Base-by-base conservation (phyloP, 345 rosid genomes). In the Excoecaria agallocha region DNA sequence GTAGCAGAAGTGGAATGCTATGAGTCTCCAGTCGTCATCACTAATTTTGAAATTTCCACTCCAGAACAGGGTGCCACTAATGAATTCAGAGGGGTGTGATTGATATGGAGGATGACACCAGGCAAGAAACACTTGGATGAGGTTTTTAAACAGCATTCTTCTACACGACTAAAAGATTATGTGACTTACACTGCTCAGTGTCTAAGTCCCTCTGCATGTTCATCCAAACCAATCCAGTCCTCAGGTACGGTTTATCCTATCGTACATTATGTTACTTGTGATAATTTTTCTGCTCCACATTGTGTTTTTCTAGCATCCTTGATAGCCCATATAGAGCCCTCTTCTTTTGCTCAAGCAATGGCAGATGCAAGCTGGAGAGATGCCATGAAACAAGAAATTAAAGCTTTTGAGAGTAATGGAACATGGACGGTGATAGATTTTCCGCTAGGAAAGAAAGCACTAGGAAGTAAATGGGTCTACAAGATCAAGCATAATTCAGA, bases 41-140 rank as follows among this genome's bases (percentile, higher is more conserved):
- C n/a, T n/a, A n/a, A n/a, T n/a, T n/a, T n/a, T n/a, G n/a, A n/a
- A n/a, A n/a, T n/a, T n/a, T n/a, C n/a, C n/a, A n/a, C n/a, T n/a
- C n/a, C n/a, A n/a, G n/a, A n/a, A n/a, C 52, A 9, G 16, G 5
- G 11, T 3, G 11, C 45, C 45, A 7, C 4, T 41, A 7, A 49
- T 49, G 52, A 4, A 12, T 9, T 2, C 4, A 12, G 1, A 43
- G 16, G 5, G 43, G 19, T 3, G 41, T 5, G 16, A 12, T n/a
- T n/a, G n/a, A n/a, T n/a, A n/a, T n/a, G n/a, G n/a, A 1, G 9
- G 5, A 5, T 0, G 2, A 35, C 3, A 15, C 3, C 2, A 8
- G 52, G 3, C 6, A 8, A 13, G 16, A 3, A 3, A 2, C 11
- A 12, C 11, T 30, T 0, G 38, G 41, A 13, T 6, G 0, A 5